Conservation (phyloP, 1,139 yeast species). For the Scheffersomyces cryptocercus region DNA sequence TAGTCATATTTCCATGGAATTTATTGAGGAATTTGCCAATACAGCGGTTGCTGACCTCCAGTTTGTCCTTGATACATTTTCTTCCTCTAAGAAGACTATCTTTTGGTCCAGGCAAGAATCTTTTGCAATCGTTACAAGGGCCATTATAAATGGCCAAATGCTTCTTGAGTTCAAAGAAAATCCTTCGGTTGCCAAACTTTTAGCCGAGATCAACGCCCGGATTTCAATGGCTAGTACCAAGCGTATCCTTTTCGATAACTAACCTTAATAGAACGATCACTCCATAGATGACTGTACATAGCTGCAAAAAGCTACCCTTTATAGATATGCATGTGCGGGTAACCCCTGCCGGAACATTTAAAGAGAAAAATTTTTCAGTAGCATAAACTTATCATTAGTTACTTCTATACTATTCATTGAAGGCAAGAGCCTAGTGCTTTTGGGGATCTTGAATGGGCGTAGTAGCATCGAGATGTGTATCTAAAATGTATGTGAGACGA, state of each 20-base stretch:
- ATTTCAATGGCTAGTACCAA: background rate
- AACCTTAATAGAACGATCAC: too few relatives aligned
- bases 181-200: constrained; percentile 1
- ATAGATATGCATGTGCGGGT: constrained; percentile 7
- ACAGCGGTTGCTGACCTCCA: background rate
- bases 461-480: too few relatives aligned
- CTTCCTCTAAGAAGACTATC: background rate
- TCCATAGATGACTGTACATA: too few relatives aligned
- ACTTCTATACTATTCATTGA: too few relatives aligned
- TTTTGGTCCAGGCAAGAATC: background rate
- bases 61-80: background rate
- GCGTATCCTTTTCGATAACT: background rate
- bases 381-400: background rate
- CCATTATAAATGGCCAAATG: background rate
- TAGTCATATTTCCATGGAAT: too few relatives aligned
- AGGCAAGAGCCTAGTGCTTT: too few relatives aligned
- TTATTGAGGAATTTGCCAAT: too few relatives aligned
- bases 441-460: too few relatives aligned
- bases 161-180: background rate
- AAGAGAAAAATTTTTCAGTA: constrained; percentile 2
- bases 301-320: too few relatives aligned
- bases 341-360: constrained; percentile 5
- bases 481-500: too few relatives aligned
- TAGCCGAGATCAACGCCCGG: too few relatives aligned
- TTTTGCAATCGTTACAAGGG: background rate